Evolutionary conservation across 1,139 yeast genomes (phyloP).

Genomic region (Citeromyces siamensis): DNA sequence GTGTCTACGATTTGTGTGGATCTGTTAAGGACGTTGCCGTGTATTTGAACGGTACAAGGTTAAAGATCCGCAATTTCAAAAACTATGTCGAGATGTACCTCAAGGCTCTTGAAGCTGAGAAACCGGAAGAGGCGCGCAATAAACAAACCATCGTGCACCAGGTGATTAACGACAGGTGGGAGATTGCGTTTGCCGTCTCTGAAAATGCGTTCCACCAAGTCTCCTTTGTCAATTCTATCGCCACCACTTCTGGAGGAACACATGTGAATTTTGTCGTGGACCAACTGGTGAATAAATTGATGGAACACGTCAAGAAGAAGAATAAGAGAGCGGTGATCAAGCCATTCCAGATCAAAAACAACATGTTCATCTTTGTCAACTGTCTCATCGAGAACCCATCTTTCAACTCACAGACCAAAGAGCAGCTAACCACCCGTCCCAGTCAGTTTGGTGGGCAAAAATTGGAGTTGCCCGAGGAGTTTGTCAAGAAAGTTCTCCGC

Average conservation of each 20-base stretch:
- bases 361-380: slow-evolving; percentile 83
- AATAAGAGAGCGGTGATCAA: slow-evolving; percentile 65
- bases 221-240: slow-evolving; percentile 94
- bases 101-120: slow-evolving; percentile 42
- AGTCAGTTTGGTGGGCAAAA: slow-evolving; percentile 83
- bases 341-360: slow-evolving; percentile 81
- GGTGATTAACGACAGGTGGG: slow-evolving; percentile 78
- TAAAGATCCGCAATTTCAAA: slow-evolving; percentile 68
- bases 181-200: slow-evolving; percentile 87
- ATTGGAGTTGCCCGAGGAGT: slow-evolving; percentile 58
- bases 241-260: slow-evolving; percentile 96
- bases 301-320: slow-evolving; percentile 63
- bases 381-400: slow-evolving; percentile 95
- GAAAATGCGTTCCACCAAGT: slow-evolving; percentile 89
- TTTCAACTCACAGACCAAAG: slow-evolving; percentile 95
- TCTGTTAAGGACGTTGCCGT: slow-evolving; percentile 82
- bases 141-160: slow-evolving; percentile 61
- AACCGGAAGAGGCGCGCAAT: slow-evolving; percentile 9
- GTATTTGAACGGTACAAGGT: slow-evolving; percentile 60
- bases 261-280: slow-evolving; percentile 85
- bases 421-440: slow-evolving; percentile 82
- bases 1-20: slow-evolving; percentile 95
- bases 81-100: slow-evolving; percentile 85
- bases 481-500: slow-evolving; percentile 57
- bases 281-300: slow-evolving; percentile 67